Percentiles rank a stretch among this genome's conserved stretches.
Conservation (phyloP, 441 rosid genomes). For the Euphorbia celastroides region DNA sequence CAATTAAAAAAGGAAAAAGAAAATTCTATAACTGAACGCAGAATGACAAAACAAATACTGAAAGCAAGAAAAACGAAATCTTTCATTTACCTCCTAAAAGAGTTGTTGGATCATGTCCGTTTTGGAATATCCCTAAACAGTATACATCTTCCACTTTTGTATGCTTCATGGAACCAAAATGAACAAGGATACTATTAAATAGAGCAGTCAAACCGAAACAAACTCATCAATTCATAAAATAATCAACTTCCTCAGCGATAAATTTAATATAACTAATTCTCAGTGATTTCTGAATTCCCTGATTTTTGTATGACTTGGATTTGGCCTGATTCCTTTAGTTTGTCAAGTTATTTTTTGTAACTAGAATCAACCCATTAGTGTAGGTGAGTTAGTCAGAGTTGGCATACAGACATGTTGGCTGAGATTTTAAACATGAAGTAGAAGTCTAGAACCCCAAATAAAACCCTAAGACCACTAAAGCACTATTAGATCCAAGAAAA, state of each 20-base stretch:
- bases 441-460: too few relatives aligned
- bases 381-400: background rate
- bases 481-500: background rate
- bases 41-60: background rate
- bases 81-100: conserved; percentile 81
- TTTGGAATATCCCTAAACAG: conserved; percentile 88
- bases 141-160: conserved; percentile 72
- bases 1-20: background rate
- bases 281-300: background rate
- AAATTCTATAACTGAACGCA: background rate
- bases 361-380: background rate
- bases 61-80: conserved; percentile 5
- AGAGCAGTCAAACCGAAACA: conserved; percentile 7
- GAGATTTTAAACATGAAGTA: background rate
- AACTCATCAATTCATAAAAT: background rate
- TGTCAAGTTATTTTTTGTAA: background rate
- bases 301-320: background rate
- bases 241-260: conserved; percentile 3
- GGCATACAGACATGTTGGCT: background rate
- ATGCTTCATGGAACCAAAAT: conserved; percentile 48
- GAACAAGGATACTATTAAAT: conserved; percentile 9
- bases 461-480: too few relatives aligned
- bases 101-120: conserved; percentile 83
- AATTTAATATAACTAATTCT: background rate
- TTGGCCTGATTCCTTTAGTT: background rate